Evolutionary conservation across 257 asterid genomes (phyloP), one percentile per base, ranked within the genome.

Genomic region (Solanum rostratum): DNA sequence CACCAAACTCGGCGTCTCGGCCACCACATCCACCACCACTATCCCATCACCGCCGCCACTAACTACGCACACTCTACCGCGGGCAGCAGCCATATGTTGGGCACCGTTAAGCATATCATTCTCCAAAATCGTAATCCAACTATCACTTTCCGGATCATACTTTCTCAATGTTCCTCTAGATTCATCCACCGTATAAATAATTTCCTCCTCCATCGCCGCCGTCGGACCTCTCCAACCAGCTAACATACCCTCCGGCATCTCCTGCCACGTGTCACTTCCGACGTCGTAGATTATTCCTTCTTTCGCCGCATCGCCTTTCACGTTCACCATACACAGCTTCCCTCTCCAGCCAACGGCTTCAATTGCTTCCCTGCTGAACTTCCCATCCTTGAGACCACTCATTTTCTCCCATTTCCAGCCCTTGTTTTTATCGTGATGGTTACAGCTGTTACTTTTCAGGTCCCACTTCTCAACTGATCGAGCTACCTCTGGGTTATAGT

Each of bases 171-270:
- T 83, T 0, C 98, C 99, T 45, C 84, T 93, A 0, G 92, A 86
- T 79, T 94, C 98, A 62, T 94, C 97, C 86, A 94, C 97, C 83
- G 83, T 86, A 79, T 85, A 95, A 15, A 94, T 85, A 0, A 86
- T 88, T 65, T 94, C 95, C 88, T 94, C 98, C 24, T 29, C 59
- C 84, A 63, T 63, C 37, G 54, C 84, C 41, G 91, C 95, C 87
- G 89, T 95, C 24, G 98, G 97, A 1, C 98, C 98, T 55, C 90
- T 85, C 98, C 98, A 95, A 3, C 98, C 98, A 3, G 60, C 79
- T 81, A 91, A 55, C 98, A 95, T 95, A 54, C 97, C 97, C n/a
- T 84, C 91, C 80, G 98, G 97, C 98, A 95, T 95, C 84, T 91
- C 92, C 86, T 69, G 87, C 98, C 97, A 95, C 2, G 80, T 2